These are phyloP conservation scores for Candolleomyces aberdarensis DNA, from an alignment of 768 basidiomycete genomes.

Conservation along the genomic window DNA sequence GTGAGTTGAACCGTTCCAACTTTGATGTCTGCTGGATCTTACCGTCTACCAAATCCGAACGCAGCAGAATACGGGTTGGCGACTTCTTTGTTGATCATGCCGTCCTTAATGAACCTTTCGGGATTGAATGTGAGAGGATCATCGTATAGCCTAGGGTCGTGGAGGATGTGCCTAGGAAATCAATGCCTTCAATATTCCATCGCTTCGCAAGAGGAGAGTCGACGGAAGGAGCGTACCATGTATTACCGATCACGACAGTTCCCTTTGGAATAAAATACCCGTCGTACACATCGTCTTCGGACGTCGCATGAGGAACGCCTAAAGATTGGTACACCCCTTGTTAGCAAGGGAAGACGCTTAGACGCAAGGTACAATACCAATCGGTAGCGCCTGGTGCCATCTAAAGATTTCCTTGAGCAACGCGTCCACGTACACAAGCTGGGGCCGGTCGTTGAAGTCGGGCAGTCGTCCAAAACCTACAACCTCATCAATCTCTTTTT, in stretches of 20 bases:
- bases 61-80: conserved; percentile 7
- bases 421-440: conserved; percentile 14
- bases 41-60: conserved; percentile 21
- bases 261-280: conserved; percentile 30
- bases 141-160: conserved; percentile 27
- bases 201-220: too few relatives aligned
- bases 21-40: neutral
- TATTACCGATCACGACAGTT: conserved; percentile 25
- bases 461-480: conserved; percentile 18
- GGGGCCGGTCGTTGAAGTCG: conserved; percentile 16
- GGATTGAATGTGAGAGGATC: conserved; percentile 30
- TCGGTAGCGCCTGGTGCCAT: conserved; percentile 30
- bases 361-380: conserved; percentile 16
- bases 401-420: conserved; percentile 27
- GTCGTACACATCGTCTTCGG: conserved; percentile 36
- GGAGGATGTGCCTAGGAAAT: conserved; percentile 25
- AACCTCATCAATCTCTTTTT: conserved; percentile 23
- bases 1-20: neutral
- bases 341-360: neutral
- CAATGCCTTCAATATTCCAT: too few relatives aligned
- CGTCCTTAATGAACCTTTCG: conserved; percentile 23
- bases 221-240: conserved; percentile 14
- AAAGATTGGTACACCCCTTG: neutral
- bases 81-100: conserved; percentile 4
- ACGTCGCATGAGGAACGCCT: conserved; percentile 28